phyloP scores from a whole-genome alignment of 371 early-diverging fungal genomes.

The Coemansia sp. region DNA sequence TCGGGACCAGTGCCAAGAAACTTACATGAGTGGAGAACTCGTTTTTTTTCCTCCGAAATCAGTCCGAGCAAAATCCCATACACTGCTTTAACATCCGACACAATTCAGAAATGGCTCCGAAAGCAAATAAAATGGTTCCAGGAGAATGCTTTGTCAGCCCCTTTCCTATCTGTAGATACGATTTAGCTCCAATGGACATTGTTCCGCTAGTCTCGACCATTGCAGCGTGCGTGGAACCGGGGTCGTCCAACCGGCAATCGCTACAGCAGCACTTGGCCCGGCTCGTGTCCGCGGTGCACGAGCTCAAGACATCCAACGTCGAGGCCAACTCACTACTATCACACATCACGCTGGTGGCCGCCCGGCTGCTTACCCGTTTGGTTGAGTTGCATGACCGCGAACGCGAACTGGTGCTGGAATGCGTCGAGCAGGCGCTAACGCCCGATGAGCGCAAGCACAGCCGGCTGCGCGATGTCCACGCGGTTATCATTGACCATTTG shows the following conservation, averaged over 20 bases:
- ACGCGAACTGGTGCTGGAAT: slow-evolving; percentile 26
- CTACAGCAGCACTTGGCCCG: slow-evolving; percentile 15
- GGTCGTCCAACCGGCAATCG: slow-evolving; percentile 7
- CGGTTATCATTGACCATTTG: slow-evolving; percentile 31
- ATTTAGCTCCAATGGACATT: slow-evolving; percentile 19
- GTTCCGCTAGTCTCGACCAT: slow-evolving; percentile 12
- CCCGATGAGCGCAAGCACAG: neutral
- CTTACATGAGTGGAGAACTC: too few relatives aligned
- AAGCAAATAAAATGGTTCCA: too few relatives aligned
- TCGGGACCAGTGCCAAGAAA: too few relatives aligned
- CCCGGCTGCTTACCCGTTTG: slow-evolving; percentile 7
- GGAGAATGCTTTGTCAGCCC: neutral
- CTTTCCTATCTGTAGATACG: too few relatives aligned
- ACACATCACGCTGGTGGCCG: slow-evolving; percentile 23
- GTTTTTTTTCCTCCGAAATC: neutral
- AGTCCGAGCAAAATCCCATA: neutral
- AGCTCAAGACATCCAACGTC: slow-evolving; percentile 13
- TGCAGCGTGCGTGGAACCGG: slow-evolving; percentile 7
- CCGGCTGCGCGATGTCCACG: slow-evolving; percentile 17
- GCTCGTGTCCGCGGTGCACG: neutral
- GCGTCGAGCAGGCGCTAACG: slow-evolving; percentile 14
- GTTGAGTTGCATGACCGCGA: slow-evolving; percentile 21
- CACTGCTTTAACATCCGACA: neutral
- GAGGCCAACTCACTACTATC: slow-evolving; percentile 26
- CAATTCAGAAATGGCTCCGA: neutral